A percentile compares a stretch with the other conserved stretches of the same genome.
Conservation (phyloP, 306 rosid genomes). For the Begonia masoniana region DNA sequence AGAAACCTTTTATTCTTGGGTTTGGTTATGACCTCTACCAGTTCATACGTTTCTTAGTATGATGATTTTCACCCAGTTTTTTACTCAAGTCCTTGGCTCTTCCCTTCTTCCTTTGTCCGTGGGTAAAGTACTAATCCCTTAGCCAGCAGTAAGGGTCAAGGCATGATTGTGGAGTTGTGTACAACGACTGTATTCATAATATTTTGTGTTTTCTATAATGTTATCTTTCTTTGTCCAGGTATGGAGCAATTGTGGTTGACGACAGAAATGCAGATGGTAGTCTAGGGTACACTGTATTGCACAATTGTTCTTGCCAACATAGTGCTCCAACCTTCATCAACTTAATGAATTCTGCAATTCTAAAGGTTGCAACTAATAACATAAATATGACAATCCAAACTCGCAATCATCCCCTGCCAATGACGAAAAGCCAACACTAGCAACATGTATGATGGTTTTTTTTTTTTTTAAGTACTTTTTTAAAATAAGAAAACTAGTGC, state of each 20-base stretch:
- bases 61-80: too few relatives aligned
- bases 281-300: constrained; percentile 85
- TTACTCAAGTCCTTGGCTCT: too few relatives aligned
- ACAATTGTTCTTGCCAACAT: constrained; percentile 91
- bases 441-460: constrained; percentile 46
- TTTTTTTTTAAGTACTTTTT: neutral
- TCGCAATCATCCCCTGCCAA: constrained; percentile 87
- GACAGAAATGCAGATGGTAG: constrained; percentile 67
- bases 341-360: constrained; percentile 83
- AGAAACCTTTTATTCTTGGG: too few relatives aligned
- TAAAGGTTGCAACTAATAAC: constrained; percentile 53
- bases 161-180: too few relatives aligned
- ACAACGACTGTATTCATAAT: too few relatives aligned
- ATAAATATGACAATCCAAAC: constrained; percentile 69
- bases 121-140: too few relatives aligned
- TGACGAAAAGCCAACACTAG: constrained; percentile 77
- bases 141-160: too few relatives aligned
- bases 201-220: neutral
- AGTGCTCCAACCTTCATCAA: constrained; percentile 92
- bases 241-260: constrained; percentile 91
- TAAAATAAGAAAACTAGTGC: too few relatives aligned
- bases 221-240: constrained; percentile 27
- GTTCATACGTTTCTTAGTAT: too few relatives aligned
- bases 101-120: too few relatives aligned
- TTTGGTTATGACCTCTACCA: too few relatives aligned